Evolutionary conservation across 306 rosid genomes (phyloP).

Genomic region (Casuarina cunninghamiana): DNA sequence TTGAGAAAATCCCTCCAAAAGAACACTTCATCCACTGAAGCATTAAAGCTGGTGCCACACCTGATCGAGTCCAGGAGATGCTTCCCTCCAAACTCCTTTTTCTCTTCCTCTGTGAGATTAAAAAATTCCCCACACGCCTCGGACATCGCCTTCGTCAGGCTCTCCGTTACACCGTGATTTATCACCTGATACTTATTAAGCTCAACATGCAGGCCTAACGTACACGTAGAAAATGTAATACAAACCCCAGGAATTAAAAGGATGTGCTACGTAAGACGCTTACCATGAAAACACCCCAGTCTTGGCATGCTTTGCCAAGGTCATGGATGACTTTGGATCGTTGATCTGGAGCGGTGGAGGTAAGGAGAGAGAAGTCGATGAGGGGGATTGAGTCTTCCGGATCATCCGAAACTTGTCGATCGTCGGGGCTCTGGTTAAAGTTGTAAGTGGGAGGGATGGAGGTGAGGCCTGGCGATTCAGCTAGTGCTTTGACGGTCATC

Average conservation of each 20-base stretch:
- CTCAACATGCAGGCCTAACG: too few relatives aligned
- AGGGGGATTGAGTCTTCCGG: constrained; percentile 32
- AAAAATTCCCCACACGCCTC: constrained; percentile 34
- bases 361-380: constrained; percentile 47
- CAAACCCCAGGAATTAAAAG: too few relatives aligned
- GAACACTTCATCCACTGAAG: constrained; percentile 31
- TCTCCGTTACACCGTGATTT: constrained; percentile 34
- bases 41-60: constrained; percentile 52
- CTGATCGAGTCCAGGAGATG: constrained; percentile 33
- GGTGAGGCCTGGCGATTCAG: constrained; percentile 30
- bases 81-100: constrained; percentile 39
- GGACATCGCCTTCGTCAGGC: constrained; percentile 33
- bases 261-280: too few relatives aligned
- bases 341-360: constrained; percentile 20
- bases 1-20: constrained; percentile 68
- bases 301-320: constrained; percentile 47
- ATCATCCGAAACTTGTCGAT: constrained; percentile 6
- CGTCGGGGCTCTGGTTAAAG: constrained; percentile 15
- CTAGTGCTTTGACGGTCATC: constrained; percentile 32
- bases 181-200: constrained; percentile 35
- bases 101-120: constrained; percentile 44
- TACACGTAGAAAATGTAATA: too few relatives aligned
- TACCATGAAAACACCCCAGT: constrained; percentile 59
- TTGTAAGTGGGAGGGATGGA: constrained; percentile 35
- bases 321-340: constrained; percentile 38